A percentile compares a stretch with the other conserved stretches of the same genome.
phyloP scores from a whole-genome alignment of 2,329 filamentous ascomycete genomes.

The Byssothecium circinans region DNA sequence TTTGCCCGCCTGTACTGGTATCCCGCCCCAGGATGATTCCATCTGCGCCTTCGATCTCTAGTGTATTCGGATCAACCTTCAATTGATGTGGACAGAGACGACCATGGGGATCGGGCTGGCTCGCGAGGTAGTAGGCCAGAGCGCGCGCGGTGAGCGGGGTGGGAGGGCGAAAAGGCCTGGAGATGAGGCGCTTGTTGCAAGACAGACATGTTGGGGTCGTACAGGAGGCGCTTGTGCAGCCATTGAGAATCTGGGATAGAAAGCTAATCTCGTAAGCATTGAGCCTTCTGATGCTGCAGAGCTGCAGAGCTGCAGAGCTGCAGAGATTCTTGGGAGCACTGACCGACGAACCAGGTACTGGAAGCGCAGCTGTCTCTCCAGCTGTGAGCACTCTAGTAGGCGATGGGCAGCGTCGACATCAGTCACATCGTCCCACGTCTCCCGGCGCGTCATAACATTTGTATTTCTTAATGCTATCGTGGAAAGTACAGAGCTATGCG shows the following conservation, averaged over 20 bases:
- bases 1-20: background rate
- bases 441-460: background rate
- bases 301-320: too few species aligned
- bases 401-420: conserved; percentile 30
- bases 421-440: conserved; percentile 12
- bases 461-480: too few species aligned
- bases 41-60: conserved; percentile 24
- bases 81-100: conserved; percentile 63
- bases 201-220: conserved; percentile 78
- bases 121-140: conserved; percentile 77
- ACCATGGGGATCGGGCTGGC: conserved; percentile 73
- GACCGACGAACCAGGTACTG: conserved; percentile 38
- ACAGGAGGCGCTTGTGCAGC: conserved; percentile 71
- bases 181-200: conserved; percentile 68
- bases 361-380: conserved; percentile 31
- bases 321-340: too few species aligned
- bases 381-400: conserved; percentile 33
- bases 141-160: conserved; percentile 80
- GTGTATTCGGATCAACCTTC: conserved; percentile 31
- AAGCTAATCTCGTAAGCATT: conserved; percentile 58
- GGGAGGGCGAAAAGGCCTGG: conserved; percentile 73
- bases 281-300: too few species aligned
- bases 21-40: conserved; percentile 4
- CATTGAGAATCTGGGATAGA: conserved; percentile 77
- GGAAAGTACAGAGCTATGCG: too few species aligned